Conservation (phyloP, 2,329 filamentous ascomycete genomes). For the Blastomyces silverae region DNA sequence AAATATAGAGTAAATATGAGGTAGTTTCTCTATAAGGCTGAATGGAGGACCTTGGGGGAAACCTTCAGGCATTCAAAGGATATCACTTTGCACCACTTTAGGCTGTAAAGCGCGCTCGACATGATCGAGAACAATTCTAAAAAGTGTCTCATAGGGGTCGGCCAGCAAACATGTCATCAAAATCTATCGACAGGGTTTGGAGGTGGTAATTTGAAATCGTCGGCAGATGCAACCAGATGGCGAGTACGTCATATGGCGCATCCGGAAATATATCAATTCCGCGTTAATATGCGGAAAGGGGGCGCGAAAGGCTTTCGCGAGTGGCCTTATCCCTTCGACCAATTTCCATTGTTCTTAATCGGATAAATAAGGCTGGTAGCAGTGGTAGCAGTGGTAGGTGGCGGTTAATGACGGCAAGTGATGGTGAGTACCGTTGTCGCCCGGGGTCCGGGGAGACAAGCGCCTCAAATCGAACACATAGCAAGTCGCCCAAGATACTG, state of each 20-base stretch:
- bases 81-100: background rate
- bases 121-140: slow-evolving; percentile 1
- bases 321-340: background rate
- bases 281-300: background rate
- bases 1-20: background rate
- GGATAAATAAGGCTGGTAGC: background rate
- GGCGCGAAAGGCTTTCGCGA: background rate
- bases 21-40: background rate
- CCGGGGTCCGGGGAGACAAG: background rate
- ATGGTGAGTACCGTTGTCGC: background rate
- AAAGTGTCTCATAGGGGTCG: background rate
- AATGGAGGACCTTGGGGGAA: background rate
- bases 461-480: background rate
- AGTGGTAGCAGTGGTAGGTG: too few species aligned
- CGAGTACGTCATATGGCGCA: background rate
- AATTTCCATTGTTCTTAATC: background rate
- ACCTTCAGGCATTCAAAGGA: background rate
- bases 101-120: background rate
- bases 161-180: background rate
- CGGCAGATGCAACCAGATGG: background rate
- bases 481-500: background rate
- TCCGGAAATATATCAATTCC: background rate
- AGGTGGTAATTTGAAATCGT: background rate
- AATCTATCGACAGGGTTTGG: background rate
- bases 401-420: background rate